A percentile compares a stretch with the other conserved stretches of the same genome.
Conservation (phyloP, 2,329 filamentous ascomycete species). For the Nemania serpens region DNA sequence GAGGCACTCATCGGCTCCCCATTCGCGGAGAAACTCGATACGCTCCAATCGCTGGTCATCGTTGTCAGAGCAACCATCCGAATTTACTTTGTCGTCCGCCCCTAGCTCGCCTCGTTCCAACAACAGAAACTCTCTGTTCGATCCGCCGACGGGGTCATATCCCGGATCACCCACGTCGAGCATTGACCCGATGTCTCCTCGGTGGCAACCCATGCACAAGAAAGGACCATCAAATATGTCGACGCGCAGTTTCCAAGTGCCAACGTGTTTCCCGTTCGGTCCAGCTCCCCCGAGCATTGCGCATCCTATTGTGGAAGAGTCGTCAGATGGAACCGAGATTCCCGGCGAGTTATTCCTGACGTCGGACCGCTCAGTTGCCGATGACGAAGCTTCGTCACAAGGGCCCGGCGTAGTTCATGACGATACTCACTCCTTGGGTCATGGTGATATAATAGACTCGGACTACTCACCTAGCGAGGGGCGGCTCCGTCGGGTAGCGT, state of each 20-base stretch:
- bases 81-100: conserved; percentile 72
- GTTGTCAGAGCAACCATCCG: conserved; percentile 64
- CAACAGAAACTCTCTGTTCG: conserved; percentile 77
- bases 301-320: conserved; percentile 38
- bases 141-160: conserved; percentile 70
- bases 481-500: conserved; percentile 67
- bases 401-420: conserved; percentile 20
- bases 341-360: conserved; percentile 40
- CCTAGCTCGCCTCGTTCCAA: conserved; percentile 82
- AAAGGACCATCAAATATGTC: conserved; percentile 64
- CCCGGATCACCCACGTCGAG: conserved; percentile 84
- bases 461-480: conserved; percentile 48
- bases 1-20: conserved; percentile 48
- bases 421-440: conserved; percentile 24
- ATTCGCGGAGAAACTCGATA: conserved; percentile 52
- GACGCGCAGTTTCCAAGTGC: conserved; percentile 51
- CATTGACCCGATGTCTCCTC: conserved; percentile 68
- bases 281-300: conserved; percentile 30
- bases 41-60: conserved; percentile 66
- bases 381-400: conserved; percentile 35
- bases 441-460: conserved; percentile 37
- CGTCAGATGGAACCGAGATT: conserved; percentile 41
- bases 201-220: conserved; percentile 56
- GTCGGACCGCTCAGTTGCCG: conserved; percentile 44
- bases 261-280: conserved; percentile 35